Evolutionary conservation across 306 rosid genomes (phyloP).

Genomic region (Cucumis hystrix): DNA sequence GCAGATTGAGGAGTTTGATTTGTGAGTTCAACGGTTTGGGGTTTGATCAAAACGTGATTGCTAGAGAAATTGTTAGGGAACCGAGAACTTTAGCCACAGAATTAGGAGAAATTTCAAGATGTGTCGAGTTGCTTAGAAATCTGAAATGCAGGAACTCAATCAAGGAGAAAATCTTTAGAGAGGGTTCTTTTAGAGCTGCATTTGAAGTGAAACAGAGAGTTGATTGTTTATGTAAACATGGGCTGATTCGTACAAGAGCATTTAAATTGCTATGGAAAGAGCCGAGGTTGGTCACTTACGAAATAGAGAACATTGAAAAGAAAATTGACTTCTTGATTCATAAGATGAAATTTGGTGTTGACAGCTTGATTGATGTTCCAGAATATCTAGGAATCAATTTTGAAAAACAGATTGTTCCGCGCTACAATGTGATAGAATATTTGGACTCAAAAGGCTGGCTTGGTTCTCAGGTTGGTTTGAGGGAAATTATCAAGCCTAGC

Average conservation of each 20-base stretch:
- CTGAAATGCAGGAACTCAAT: slow-evolving; percentile 51
- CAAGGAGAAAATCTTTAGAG: slow-evolving; percentile 31
- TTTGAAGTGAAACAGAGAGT: slow-evolving; percentile 61
- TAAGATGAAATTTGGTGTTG: slow-evolving; percentile 38
- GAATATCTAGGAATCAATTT: slow-evolving; percentile 70
- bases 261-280: slow-evolving; percentile 71
- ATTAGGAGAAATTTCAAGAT: slow-evolving; percentile 51
- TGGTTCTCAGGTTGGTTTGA: slow-evolving; percentile 49
- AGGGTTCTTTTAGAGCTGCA: slow-evolving; percentile 52
- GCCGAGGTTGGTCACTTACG: slow-evolving; percentile 54
- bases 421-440: slow-evolving; percentile 58
- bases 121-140: slow-evolving; percentile 38
- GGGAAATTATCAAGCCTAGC: slow-evolving; percentile 58
- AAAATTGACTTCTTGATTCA: slow-evolving; percentile 61
- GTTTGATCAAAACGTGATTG: slow-evolving; percentile 31
- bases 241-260: slow-evolving; percentile 58
- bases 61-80: slow-evolving; percentile 38
- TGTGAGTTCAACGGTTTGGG: slow-evolving; percentile 43
- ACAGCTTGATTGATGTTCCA: slow-evolving; percentile 56
- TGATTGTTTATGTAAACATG: slow-evolving; percentile 56
- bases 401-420: slow-evolving; percentile 74
- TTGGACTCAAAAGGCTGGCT: slow-evolving; percentile 57
- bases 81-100: slow-evolving; percentile 49
- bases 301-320: slow-evolving; percentile 39
- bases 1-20: slow-evolving; percentile 45